phyloP scores from a whole-genome alignment of 1,284 basidiomycete species.

The Phylloboletellus chloephorus region DNA sequence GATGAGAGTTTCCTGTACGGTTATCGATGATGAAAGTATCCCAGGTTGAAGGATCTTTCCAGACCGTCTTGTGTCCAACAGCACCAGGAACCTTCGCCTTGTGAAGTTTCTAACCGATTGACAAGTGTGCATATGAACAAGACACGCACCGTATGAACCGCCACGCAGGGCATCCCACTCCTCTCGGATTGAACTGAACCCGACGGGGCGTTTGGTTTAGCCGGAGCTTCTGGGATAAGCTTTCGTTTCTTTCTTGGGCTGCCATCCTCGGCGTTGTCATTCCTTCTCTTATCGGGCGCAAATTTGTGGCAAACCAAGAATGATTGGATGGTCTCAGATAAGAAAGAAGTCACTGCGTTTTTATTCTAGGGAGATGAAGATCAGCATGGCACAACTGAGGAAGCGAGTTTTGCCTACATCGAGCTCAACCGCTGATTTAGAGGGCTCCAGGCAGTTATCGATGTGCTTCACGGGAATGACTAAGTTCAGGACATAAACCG shows the following conservation, averaged over 20 bases:
- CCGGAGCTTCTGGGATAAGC: constrained; percentile 13
- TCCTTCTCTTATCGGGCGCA: constrained; percentile 24
- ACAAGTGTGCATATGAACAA: constrained; percentile 6
- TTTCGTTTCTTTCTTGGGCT: constrained; percentile 41
- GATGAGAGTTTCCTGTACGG: constrained; percentile 54
- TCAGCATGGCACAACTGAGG: constrained; percentile 10
- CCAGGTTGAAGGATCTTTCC: constrained; percentile 63
- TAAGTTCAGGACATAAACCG: constrained; percentile 78
- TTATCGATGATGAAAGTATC: constrained; percentile 65
- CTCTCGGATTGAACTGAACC: constrained; percentile 11
- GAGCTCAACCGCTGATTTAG: constrained; percentile 64
- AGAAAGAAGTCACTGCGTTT: constrained; percentile 45
- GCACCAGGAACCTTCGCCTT: constrained; percentile 14
- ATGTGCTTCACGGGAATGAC: constrained; percentile 58
- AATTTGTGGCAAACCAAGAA: constrained; percentile 70
- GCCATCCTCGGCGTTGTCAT: constrained; percentile 16
- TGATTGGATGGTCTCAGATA: constrained; percentile 54
- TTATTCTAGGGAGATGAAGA: constrained; percentile 37
- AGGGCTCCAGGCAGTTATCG: constrained; percentile 75
- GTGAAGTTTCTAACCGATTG: constrained; percentile 9
- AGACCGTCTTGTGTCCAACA: constrained; percentile 36
- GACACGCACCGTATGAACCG: constrained; percentile 20
- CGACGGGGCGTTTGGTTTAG: constrained; percentile 14
- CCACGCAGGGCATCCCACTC: constrained; percentile 7
- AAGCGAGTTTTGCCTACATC: constrained; percentile 43